These are phyloP conservation scores for Kodamaea hsintzibuensis DNA, from an alignment of 805 yeast species.

Conservation along the genomic window DNA sequence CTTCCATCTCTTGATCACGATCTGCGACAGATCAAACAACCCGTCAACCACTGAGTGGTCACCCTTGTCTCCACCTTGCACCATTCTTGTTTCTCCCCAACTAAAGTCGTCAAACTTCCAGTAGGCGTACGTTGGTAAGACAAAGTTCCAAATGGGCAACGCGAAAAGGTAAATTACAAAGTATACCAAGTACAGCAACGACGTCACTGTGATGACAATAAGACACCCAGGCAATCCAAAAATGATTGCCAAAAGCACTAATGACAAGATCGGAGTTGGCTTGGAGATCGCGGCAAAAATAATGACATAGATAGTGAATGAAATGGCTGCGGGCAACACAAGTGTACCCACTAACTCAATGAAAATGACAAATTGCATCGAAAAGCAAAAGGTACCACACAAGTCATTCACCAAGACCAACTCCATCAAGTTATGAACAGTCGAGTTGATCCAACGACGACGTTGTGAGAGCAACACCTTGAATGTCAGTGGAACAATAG, in stretches of 20 bases:
- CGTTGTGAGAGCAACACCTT: constrained; percentile 83
- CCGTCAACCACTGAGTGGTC: constrained; percentile 74
- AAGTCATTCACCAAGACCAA: constrained; percentile 79
- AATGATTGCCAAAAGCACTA: constrained; percentile 72
- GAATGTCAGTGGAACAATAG: constrained; percentile 84
- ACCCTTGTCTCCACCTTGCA: constrained; percentile 64
- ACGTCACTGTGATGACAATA: constrained; percentile 78
- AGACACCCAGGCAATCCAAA: constrained; percentile 85
- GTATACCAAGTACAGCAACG: constrained; percentile 72
- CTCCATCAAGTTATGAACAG: constrained; percentile 90
- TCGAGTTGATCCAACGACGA: constrained; percentile 96
- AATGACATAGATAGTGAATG: constrained; percentile 79
- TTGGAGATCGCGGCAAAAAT: constrained; percentile 64
- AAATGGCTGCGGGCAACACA: constrained; percentile 85
- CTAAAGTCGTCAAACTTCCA: constrained; percentile 97
- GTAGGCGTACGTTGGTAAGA: constrained; percentile 80
- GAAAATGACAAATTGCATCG: constrained; percentile 89
- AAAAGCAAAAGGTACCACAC: constrained; percentile 92
- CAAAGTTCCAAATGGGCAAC: constrained; percentile 92
- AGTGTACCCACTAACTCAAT: constrained; percentile 86
- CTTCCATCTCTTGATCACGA: constrained; percentile 91
- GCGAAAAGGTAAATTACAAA: constrained; percentile 76
- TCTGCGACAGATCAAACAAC: constrained; percentile 86
- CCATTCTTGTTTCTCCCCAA: constrained; percentile 94
- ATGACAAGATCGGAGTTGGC: constrained; percentile 78